Conservation (phyloP, 2,329 filamentous ascomycete species). For the Talaromyces sp. region DNA sequence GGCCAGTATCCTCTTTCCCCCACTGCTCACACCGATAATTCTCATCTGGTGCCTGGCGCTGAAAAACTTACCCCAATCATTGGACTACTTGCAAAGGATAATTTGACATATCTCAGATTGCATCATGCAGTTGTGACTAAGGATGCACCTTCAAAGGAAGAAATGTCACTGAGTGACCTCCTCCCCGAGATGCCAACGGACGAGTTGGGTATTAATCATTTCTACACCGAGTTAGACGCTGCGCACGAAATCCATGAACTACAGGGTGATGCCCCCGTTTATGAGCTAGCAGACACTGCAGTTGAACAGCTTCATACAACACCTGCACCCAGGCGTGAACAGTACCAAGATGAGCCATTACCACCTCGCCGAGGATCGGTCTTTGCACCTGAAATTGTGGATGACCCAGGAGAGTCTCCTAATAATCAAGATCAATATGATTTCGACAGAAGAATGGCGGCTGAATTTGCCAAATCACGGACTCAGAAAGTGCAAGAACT, state of each 20-base stretch:
- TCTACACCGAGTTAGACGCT: constrained; percentile 22
- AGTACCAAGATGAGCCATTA: constrained; percentile 26
- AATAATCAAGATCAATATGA: not conserved
- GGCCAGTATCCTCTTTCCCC: constrained; percentile 9
- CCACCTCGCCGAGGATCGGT: constrained; percentile 36
- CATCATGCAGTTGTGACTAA: constrained; percentile 51
- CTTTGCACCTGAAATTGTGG: constrained; percentile 42
- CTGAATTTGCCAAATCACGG: constrained; percentile 16
- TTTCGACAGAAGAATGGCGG: not conserved
- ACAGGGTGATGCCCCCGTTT: constrained; percentile 22
- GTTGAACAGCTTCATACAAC: constrained; percentile 6
- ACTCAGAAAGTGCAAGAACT: constrained; percentile 31
- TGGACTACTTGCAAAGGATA: constrained; percentile 40
- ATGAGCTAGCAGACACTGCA: constrained; percentile 35
- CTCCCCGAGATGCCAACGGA: constrained; percentile 27
- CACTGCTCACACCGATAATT: constrained; percentile 7
- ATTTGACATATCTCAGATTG: constrained; percentile 49
- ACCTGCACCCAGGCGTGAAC: not conserved
- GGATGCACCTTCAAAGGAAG: constrained; percentile 30
- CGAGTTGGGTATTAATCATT: constrained; percentile 22
- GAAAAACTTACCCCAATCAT: constrained; percentile 51
- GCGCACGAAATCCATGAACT: constrained; percentile 29
- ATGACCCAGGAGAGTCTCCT: not conserved
- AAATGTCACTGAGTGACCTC: constrained; percentile 17
- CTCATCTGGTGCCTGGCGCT: constrained; percentile 36